phyloP scores from a whole-genome alignment of 768 basidiomycete species.

The Macrolepiota dolichaula region DNA sequence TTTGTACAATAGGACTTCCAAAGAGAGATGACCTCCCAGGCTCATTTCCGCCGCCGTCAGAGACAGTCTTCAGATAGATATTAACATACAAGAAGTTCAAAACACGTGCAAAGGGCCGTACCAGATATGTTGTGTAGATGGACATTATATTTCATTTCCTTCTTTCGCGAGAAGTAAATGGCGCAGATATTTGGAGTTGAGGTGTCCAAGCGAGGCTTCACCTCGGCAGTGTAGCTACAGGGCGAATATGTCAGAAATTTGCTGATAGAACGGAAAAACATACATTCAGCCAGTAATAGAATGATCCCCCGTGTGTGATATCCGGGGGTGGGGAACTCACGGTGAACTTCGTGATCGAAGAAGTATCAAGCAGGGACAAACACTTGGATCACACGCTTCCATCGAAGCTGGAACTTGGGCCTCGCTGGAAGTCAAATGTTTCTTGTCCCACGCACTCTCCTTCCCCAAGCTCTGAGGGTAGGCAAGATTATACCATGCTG shows the following conservation, averaged over 20 bases:
- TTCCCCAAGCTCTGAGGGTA: slow-evolving; percentile 1
- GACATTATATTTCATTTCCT: neutral
- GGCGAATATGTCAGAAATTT: neutral
- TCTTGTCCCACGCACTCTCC: slow-evolving; percentile 41
- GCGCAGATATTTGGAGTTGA: neutral
- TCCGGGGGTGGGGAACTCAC: neutral
- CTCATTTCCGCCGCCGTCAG: slow-evolving; percentile 11
- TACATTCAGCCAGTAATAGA: neutral
- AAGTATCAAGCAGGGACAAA: slow-evolving; percentile 7
- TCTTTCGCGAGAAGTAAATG: neutral
- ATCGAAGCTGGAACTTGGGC: neutral
- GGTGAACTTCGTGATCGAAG: neutral
- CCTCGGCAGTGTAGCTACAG: neutral
- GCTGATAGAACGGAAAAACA: neutral
- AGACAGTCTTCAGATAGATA: neutral
- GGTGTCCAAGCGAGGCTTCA: neutral
- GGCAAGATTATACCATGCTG: neutral
- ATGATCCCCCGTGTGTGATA: neutral
- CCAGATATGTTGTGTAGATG: neutral
- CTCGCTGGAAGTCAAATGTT: slow-evolving; percentile 18
- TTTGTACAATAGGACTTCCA: slow-evolving; percentile 1
- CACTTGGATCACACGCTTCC: neutral
- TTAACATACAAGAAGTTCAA: slow-evolving; percentile 1
- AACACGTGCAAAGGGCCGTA: neutral
- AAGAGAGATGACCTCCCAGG: slow-evolving; percentile 1